These are phyloP conservation scores for Saccharomycopsis hybrid DNA, from an alignment of 1,139 yeast genomes.

Conservation along the genomic window DNA sequence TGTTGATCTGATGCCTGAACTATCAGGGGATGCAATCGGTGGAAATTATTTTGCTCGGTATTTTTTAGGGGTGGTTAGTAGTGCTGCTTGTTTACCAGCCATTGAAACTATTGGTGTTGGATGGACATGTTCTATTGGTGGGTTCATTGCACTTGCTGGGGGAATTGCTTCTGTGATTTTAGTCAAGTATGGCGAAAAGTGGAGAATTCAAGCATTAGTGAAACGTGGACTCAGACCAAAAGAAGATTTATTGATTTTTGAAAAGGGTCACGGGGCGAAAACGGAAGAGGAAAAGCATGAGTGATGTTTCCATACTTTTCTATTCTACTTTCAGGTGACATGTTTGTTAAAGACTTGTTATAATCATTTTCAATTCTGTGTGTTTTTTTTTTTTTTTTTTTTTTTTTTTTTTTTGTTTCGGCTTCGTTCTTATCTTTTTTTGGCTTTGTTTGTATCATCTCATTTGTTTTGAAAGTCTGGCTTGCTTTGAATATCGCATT, in stretches of 20 bases:
- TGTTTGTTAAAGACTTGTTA: background rate
- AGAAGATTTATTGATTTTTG: too few species aligned
- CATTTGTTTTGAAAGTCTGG: background rate
- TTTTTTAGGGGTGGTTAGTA: conserved; percentile 43
- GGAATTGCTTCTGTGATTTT: conserved; percentile 23
- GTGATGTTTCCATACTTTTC: too few species aligned
- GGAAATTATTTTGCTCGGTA: conserved; percentile 46
- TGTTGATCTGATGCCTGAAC: conserved; percentile 47
- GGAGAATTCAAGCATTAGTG: conserved; percentile 11
- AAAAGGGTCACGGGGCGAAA: too few species aligned
- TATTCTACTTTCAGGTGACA: too few species aligned
- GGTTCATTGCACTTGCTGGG: conserved; percentile 31
- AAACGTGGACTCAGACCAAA: conserved; percentile 6
- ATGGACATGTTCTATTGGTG: conserved; percentile 43
- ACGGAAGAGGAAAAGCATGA: too few species aligned
- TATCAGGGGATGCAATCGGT: conserved; percentile 48
- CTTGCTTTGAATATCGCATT: background rate
- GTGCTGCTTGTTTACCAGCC: conserved; percentile 41
- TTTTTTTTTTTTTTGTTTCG: background rate
- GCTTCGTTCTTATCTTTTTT: background rate
- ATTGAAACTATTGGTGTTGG: conserved; percentile 45
- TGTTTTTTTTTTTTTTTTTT: too few species aligned
- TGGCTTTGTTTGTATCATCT: background rate
- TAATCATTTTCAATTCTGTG: background rate
- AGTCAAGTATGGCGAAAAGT: conserved; percentile 24